Evolutionary conservation across 805 yeast genomes (phyloP).

Genomic region (Brettanomyces nanus): DNA sequence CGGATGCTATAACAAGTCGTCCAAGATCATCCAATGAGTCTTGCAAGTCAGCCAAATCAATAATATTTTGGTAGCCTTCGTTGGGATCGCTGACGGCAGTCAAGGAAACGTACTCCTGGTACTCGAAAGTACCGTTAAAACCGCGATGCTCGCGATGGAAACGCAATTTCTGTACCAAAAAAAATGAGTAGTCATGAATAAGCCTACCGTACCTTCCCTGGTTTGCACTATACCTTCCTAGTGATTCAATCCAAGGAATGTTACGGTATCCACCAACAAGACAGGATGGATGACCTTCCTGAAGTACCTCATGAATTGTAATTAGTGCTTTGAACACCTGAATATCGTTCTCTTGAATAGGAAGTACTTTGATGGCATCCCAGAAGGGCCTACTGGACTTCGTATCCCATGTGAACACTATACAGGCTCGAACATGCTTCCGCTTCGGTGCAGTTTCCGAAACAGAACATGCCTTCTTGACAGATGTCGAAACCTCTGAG

Average conservation of each 20-base stretch:
- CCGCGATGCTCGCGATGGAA: slow-evolving; percentile 83
- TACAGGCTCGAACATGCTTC: slow-evolving; percentile 92
- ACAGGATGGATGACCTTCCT: slow-evolving; percentile 92
- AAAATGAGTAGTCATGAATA: slow-evolving; percentile 68
- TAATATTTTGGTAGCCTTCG: slow-evolving; percentile 85
- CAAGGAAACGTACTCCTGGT: slow-evolving; percentile 87
- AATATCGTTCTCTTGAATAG: slow-evolving; percentile 73
- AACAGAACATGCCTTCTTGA: slow-evolving; percentile 75
- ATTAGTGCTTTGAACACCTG: slow-evolving; percentile 82
- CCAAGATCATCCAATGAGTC: slow-evolving; percentile 77
- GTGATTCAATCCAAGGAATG: slow-evolving; percentile 66
- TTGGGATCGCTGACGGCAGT: slow-evolving; percentile 87
- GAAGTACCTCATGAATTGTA: slow-evolving; percentile 83
- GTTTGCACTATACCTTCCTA: slow-evolving; percentile 49
- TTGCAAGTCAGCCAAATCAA: slow-evolving; percentile 79
- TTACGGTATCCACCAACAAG: slow-evolving; percentile 74
- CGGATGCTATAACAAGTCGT: slow-evolving; percentile 63
- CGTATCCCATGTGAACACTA: slow-evolving; percentile 95
- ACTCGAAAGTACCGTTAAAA: slow-evolving; percentile 92
- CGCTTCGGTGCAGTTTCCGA: slow-evolving; percentile 93
- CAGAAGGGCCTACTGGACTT: slow-evolving; percentile 78
- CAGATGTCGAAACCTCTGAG: slow-evolving; percentile 36
- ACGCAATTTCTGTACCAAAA: slow-evolving; percentile 61
- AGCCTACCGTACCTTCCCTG: slow-evolving; percentile 52
- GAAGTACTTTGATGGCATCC: slow-evolving; percentile 71